Evolutionary conservation across 208 protist genomes (phyloP).

Genomic region (Paratrypanosoma confusum): DNA sequence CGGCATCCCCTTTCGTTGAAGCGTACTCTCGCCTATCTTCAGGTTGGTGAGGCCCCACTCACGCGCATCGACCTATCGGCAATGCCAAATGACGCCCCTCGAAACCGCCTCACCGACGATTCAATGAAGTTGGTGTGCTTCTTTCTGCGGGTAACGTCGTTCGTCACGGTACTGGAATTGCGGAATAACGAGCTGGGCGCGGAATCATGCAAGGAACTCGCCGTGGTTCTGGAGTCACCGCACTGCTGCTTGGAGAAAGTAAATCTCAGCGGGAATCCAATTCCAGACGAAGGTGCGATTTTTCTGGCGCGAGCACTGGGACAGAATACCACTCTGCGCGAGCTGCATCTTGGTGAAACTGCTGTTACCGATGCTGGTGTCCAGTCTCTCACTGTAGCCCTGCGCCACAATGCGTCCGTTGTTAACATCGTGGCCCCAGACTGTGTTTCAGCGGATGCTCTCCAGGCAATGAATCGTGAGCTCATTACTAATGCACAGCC

Average conservation of each 20-base stretch:
- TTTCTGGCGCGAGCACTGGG: no score
- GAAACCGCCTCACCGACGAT: constrained; percentile 50
- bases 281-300: constrained; percentile 47
- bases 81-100: no score
- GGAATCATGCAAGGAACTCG: constrained; percentile 39
- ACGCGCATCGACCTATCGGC: constrained; percentile 33
- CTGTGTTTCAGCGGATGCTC: constrained; percentile 12
- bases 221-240: constrained; percentile 21
- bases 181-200: constrained; percentile 46
- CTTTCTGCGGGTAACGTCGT: constrained; percentile 24
- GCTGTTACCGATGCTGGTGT: constrained; percentile 34
- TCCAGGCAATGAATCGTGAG: constrained; percentile 26
- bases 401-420: constrained; percentile 40
- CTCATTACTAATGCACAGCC: constrained; percentile 64
- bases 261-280: constrained; percentile 44
- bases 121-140: constrained; percentile 47
- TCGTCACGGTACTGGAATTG: constrained; percentile 38
- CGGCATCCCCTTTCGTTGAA: constrained; percentile 54
- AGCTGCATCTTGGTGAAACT: constrained; percentile 39
- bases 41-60: constrained; percentile 34
- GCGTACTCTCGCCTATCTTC: constrained; percentile 39
- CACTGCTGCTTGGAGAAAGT: constrained; percentile 32
- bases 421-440: constrained; percentile 21
- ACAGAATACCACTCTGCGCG: constrained; percentile 27
- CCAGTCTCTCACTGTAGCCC: constrained; percentile 13